These are phyloP conservation scores for Dothistroma pini DNA, from an alignment of 2,329 filamentous ascomycete species.

Conservation along the genomic window DNA sequence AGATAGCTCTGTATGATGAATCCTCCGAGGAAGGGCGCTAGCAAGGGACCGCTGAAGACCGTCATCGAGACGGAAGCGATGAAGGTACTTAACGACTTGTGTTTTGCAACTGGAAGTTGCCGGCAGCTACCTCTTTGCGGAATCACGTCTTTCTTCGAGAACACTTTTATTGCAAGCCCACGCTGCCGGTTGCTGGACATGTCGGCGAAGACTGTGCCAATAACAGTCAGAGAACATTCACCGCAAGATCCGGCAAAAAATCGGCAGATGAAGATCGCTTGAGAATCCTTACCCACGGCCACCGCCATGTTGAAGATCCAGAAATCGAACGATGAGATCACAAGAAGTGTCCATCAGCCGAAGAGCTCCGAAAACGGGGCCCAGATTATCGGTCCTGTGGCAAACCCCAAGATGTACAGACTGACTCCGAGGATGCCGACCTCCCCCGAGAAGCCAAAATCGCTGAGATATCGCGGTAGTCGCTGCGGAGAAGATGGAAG, in stretches of 20 bases:
- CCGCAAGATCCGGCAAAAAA: conserved; percentile 38
- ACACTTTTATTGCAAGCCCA: conserved; percentile 37
- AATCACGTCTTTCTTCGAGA: too few species aligned
- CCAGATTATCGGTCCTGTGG: conserved; percentile 39
- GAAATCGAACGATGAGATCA: conserved; percentile 36
- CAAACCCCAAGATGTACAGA: conserved; percentile 35
- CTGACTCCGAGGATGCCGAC: conserved; percentile 38
- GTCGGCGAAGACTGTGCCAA: conserved; percentile 46
- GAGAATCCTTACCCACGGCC: conserved; percentile 37
- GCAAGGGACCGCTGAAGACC: conserved; percentile 35
- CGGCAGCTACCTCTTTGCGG: too few species aligned
- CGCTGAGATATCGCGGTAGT: conserved; percentile 42
- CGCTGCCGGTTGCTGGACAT: conserved; percentile 34
- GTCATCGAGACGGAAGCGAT: too few species aligned
- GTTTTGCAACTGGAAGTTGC: too few species aligned
- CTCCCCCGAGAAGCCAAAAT: conserved; percentile 40
- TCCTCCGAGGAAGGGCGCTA: conserved; percentile 34
- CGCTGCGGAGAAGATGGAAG: conserved; percentile 40
- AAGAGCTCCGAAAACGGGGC: conserved; percentile 48
- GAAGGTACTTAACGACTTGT: too few species aligned
- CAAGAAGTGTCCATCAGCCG: conserved; percentile 31
- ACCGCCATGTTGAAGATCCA: conserved; percentile 49
- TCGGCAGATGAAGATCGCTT: conserved; percentile 38
- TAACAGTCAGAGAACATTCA: conserved; percentile 44
- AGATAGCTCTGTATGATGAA: conserved; percentile 34